phyloP scores from a whole-genome alignment of 352 stramenopile species.

The Blastocystis sp. region DNA sequence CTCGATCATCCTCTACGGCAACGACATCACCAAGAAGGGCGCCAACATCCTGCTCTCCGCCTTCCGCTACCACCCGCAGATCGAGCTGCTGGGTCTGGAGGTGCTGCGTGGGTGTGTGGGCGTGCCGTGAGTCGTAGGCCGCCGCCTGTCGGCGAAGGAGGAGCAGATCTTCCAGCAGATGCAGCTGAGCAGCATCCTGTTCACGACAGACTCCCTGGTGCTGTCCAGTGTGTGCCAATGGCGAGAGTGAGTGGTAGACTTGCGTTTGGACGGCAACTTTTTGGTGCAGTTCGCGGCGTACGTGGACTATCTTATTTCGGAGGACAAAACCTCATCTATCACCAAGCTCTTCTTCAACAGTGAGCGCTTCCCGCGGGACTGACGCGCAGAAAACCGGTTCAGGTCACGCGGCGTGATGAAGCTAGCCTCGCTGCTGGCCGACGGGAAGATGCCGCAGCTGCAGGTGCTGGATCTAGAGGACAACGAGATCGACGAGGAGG shows the following conservation, averaged over 20 bases:
- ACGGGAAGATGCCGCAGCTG: conserved; percentile 28
- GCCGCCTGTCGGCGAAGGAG: conserved; percentile 27
- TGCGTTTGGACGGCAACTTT: conserved; percentile 36
- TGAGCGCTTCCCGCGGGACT: background rate
- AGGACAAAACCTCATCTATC: background rate
- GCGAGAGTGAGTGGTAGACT: background rate
- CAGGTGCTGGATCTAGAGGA: conserved; percentile 37
- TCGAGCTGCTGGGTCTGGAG: conserved; percentile 58
- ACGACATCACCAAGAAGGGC: conserved; percentile 28
- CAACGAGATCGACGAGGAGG: conserved; percentile 65
- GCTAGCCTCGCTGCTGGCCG: conserved; percentile 16
- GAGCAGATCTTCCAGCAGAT: conserved; percentile 34
- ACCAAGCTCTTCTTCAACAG: conserved; percentile 37
- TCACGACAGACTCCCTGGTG: background rate
- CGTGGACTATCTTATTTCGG: conserved; percentile 49
- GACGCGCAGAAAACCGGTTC: conserved; percentile 26
- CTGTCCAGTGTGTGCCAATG: background rate
- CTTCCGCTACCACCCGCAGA: conserved; percentile 47
- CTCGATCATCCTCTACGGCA: conserved; percentile 52
- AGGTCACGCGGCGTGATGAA: conserved; percentile 57
- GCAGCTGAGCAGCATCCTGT: background rate
- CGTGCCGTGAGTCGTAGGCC: background rate
- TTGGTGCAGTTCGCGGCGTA: conserved; percentile 51
- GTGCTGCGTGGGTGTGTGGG: background rate
- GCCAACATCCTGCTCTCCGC: conserved; percentile 2